These are phyloP conservation scores for Baorangia bicolor DNA, from an alignment of 768 basidiomycete species.

Conservation along the genomic window DNA sequence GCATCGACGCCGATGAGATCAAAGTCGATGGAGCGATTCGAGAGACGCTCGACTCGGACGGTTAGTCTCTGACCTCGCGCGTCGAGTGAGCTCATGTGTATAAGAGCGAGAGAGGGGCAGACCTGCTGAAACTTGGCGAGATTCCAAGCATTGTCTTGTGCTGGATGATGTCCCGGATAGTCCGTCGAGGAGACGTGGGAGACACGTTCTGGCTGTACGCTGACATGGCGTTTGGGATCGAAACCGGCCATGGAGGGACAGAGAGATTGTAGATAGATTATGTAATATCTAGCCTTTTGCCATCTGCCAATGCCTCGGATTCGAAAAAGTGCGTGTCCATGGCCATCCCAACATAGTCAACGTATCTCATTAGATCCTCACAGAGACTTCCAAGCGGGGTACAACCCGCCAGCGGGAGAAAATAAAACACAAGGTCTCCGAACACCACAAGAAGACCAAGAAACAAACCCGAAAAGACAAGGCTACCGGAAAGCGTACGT, in stretches of 20 bases:
- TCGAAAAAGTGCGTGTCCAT: constrained; percentile 54
- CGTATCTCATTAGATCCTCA: neutral
- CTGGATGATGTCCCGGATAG: constrained; percentile 86
- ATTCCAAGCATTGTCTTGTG: constrained; percentile 85
- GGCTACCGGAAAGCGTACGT: constrained; percentile 80
- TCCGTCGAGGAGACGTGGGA: constrained; percentile 85
- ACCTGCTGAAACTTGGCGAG: constrained; percentile 75
- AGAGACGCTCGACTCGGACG: constrained; percentile 75
- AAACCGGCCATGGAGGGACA: constrained; percentile 11
- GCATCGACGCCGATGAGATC: constrained; percentile 96
- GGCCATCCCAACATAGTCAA: neutral
- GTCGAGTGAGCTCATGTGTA: constrained; percentile 1
- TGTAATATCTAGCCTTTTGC: constrained; percentile 10
- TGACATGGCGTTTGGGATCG: constrained; percentile 58
- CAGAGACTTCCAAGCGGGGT: constrained; percentile 83
- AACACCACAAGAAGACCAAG: constrained; percentile 72
- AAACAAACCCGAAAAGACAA: constrained; percentile 73
- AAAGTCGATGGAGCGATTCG: constrained; percentile 85
- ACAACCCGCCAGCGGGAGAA: constrained; percentile 72
- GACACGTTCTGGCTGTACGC: constrained; percentile 66
- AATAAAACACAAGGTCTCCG: constrained; percentile 72
- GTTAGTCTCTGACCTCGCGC: constrained; percentile 56
- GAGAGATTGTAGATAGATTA: constrained; percentile 11
- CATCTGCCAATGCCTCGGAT: constrained; percentile 54
- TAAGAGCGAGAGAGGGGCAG: constrained; percentile 24